Conservation (phyloP, 2,329 filamentous ascomycete species). For the Aspergillus novofumigatus region DNA sequence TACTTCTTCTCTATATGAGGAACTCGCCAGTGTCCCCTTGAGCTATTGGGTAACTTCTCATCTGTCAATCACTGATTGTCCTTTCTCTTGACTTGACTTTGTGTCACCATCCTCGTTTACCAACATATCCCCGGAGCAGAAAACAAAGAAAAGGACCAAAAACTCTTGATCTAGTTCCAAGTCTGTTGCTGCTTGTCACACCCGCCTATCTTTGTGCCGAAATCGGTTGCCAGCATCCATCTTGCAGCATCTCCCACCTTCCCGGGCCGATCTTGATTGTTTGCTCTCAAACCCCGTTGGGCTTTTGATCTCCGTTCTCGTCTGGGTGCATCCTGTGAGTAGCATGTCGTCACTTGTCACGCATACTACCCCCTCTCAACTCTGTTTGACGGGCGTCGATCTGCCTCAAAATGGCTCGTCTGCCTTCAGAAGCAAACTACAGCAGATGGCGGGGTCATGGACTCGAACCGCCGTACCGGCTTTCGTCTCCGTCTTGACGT, state of each 20-base stretch:
- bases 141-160: conserved; percentile 3
- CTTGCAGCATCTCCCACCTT: conserved; percentile 3
- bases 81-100: neutral
- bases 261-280: neutral
- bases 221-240: conserved; percentile 11
- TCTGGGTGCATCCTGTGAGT: neutral
- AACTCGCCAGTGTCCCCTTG: neutral
- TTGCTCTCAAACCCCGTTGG: neutral
- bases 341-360: neutral
- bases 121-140: neutral
- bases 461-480: neutral
- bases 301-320: neutral
- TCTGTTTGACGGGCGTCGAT: neutral
- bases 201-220: conserved; percentile 5
- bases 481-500: neutral
- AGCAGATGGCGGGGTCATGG: neutral
- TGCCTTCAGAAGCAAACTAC: neutral
- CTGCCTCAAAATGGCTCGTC: neutral
- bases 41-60: neutral
- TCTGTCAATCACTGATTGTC: neutral
- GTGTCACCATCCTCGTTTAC: conserved; percentile 18
- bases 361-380: neutral
- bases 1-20: neutral
- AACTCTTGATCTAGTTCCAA: neutral
- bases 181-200: conserved; percentile 2